phyloP scores from a whole-genome alignment of 176 grass and related monocot genomes.

The Elaeis guineensis region DNA sequence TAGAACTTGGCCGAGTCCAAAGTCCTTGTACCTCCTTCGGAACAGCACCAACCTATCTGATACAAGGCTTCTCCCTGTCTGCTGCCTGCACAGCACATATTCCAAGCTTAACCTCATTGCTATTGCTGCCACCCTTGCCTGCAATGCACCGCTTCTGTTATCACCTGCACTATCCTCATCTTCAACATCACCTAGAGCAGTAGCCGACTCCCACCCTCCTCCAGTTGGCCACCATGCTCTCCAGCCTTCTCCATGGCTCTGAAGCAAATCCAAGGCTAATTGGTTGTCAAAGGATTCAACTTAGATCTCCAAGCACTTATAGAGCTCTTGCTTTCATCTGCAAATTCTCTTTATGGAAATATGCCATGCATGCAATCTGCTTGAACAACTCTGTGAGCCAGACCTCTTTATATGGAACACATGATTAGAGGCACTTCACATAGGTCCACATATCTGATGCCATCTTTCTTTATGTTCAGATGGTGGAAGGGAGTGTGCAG shows the following conservation, averaged over 20 bases:
- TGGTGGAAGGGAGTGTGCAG: background rate
- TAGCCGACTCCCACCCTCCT: no score
- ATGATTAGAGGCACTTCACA: slow-evolving; percentile 27
- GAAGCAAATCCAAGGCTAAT: slow-evolving; percentile 27
- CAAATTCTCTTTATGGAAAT: slow-evolving; percentile 7
- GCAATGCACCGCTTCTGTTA: no score
- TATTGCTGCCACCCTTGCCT: no score
- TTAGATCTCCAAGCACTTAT: slow-evolving; percentile 10
- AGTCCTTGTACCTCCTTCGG: no score
- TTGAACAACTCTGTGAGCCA: slow-evolving; percentile 26
- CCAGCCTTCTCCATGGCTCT: background rate
- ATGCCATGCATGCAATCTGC: slow-evolving; percentile 31
- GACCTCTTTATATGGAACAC: slow-evolving; percentile 49
- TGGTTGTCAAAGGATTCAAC: slow-evolving; percentile 22
- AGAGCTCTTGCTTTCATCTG: slow-evolving; percentile 19
- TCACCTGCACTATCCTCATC: no score
- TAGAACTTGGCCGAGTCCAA: no score
- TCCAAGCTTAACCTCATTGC: no score
- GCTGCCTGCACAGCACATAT: no score
- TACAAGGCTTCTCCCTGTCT: no score
- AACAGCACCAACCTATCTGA: no score
- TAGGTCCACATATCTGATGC: background rate
- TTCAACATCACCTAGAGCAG: no score
- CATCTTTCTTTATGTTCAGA: slow-evolving; percentile 11
- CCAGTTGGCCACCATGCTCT: no score